Evolutionary conservation across 331 rosid genomes (phyloP).

Genomic region (Phaseolus coccineus): DNA sequence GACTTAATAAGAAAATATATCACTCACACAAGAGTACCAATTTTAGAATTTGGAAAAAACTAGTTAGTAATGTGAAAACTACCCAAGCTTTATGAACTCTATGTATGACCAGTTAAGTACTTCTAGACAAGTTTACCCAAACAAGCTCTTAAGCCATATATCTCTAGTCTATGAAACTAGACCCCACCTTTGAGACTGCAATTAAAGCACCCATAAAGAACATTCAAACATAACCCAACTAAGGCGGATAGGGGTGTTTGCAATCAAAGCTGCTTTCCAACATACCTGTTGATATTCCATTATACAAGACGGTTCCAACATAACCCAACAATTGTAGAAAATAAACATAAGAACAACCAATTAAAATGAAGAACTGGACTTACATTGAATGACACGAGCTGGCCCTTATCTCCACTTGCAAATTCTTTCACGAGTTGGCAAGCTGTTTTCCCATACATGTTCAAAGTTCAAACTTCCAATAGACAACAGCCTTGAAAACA

Average conservation of each 20-base stretch:
- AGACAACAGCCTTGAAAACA: background rate
- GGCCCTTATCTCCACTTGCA: slow-evolving; percentile 67
- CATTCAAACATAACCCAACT: too few relatives aligned
- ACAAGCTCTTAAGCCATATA: too few relatives aligned
- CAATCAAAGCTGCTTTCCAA: background rate
- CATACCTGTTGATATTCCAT: background rate
- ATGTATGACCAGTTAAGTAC: too few relatives aligned
- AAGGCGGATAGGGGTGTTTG: background rate
- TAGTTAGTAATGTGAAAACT: background rate
- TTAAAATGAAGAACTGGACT: slow-evolving; percentile 17
- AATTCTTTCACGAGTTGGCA: slow-evolving; percentile 76
- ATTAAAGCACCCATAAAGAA: background rate
- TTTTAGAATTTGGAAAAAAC: too few relatives aligned
- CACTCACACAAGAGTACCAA: too few relatives aligned
- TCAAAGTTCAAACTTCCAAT: slow-evolving; percentile 27
- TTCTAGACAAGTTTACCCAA: too few relatives aligned
- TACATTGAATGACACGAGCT: slow-evolving; percentile 73
- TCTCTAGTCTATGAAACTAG: background rate
- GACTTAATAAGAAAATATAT: background rate
- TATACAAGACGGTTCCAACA: background rate
- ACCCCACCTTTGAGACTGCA: background rate
- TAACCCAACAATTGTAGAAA: background rate
- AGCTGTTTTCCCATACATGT: slow-evolving; percentile 79
- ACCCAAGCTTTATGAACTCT: too few relatives aligned
- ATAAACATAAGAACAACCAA: background rate